Conservation (phyloP, 106 monocot genomes). For the Apostasia shenzhenica region DNA sequence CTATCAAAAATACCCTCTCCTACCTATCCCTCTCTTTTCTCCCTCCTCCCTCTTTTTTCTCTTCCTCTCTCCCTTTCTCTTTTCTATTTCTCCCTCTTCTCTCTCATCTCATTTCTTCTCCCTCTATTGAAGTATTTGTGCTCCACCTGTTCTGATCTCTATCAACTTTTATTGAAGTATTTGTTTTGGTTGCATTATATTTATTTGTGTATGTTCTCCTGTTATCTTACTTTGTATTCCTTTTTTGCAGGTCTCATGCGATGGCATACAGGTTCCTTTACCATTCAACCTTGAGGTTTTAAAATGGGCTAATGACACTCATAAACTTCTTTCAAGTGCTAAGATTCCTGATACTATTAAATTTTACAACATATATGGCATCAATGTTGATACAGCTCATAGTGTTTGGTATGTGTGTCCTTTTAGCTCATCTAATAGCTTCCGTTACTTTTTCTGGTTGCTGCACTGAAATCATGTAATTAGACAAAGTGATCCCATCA, state of each 20-base stretch:
- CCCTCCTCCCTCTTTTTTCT: too few species aligned
- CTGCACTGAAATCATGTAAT: too few species aligned
- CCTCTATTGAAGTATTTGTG: not conserved
- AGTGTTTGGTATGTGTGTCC: slow-evolving; percentile 75
- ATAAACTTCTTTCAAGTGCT: slow-evolving; percentile 56
- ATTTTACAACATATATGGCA: slow-evolving; percentile 96
- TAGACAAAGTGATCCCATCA: too few species aligned
- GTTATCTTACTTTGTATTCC: slow-evolving; percentile 4
- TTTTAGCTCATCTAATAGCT: slow-evolving; percentile 3
- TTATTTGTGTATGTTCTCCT: not conserved
- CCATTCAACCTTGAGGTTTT: slow-evolving; percentile 82
- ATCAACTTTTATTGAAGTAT: not conserved
- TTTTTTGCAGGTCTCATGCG: slow-evolving; percentile 46
- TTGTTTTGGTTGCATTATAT: not conserved
- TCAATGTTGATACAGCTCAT: slow-evolving; percentile 68
- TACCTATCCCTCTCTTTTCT: too few species aligned
- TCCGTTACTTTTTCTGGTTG: not conserved
- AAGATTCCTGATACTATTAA: slow-evolving; percentile 75
- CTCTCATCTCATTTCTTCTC: not conserved
- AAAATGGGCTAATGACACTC: slow-evolving; percentile 86
- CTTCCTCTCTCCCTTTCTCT: too few species aligned
- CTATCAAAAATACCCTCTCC: too few species aligned
- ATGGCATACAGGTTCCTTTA: slow-evolving; percentile 62
- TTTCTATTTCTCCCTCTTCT: not conserved
- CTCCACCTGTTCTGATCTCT: not conserved